Evolutionary conservation across 176 grass and related monocot species (phyloP).

Genomic region (Triticum monococcum): DNA sequence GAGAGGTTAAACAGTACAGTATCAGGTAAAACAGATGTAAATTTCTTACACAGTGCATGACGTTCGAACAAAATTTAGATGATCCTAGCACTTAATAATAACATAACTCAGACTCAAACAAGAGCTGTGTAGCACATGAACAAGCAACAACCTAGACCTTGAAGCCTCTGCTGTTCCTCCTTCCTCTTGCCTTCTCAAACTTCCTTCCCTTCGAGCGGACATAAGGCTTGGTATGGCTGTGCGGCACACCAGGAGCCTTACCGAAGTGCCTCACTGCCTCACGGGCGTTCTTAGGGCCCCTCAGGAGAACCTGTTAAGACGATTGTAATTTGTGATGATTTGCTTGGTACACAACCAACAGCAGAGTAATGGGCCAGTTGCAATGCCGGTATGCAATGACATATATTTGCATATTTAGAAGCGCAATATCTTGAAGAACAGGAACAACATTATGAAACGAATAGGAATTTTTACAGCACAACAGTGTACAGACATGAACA

Average conservation of each 20-base stretch:
- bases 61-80: constrained; percentile 34
- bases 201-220: constrained; percentile 77
- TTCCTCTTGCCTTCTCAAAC: constrained; percentile 78
- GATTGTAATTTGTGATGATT: constrained; percentile 1
- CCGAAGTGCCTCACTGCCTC: constrained; percentile 83
- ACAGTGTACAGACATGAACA: too few species aligned
- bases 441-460: too few species aligned
- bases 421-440: too few species aligned
- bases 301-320: constrained; percentile 51
- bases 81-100: constrained; percentile 19
- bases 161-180: constrained; percentile 81
- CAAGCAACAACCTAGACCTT: constrained; percentile 40
- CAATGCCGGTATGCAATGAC: too few species aligned
- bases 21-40: background rate
- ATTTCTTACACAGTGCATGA: background rate
- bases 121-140: constrained; percentile 2
- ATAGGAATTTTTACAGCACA: too few species aligned
- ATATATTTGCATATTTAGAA: too few species aligned
- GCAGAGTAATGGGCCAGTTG: background rate
- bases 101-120: constrained; percentile 5
- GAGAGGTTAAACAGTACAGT: background rate
- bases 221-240: constrained; percentile 78
- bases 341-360: background rate
- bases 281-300: constrained; percentile 74
- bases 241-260: constrained; percentile 65